These are phyloP conservation scores for Peniophora sp. DNA, from an alignment of 1,284 basidiomycete species.

Conservation along the genomic window DNA sequence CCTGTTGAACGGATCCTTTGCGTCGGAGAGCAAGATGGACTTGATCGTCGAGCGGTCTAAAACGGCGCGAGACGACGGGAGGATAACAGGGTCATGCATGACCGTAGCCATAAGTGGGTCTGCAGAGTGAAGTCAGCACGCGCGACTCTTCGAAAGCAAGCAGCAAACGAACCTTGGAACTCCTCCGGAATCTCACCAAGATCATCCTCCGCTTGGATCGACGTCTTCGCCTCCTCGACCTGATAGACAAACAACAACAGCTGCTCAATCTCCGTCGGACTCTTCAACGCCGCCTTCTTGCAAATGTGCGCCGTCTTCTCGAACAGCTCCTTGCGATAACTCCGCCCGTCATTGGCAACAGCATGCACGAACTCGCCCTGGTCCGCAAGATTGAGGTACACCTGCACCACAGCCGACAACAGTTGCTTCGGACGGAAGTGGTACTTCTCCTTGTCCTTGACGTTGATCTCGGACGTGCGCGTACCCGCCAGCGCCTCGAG, in stretches of 20 bases:
- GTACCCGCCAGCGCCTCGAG: conserved; percentile 87
- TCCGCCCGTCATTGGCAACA: conserved; percentile 89
- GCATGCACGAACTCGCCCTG: conserved; percentile 80
- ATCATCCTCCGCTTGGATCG: conserved; percentile 86
- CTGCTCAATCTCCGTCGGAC: conserved; percentile 72
- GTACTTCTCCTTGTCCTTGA: conserved; percentile 85
- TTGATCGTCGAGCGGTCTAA: conserved; percentile 95
- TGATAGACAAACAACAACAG: conserved; percentile 69
- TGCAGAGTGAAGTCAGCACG: conserved; percentile 21
- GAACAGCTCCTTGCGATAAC: conserved; percentile 84
- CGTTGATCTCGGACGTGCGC: conserved; percentile 74
- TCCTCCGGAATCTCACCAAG: conserved; percentile 94
- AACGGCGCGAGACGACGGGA: conserved; percentile 79
- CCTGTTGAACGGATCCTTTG: conserved; percentile 89
- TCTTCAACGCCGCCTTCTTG: conserved; percentile 64
- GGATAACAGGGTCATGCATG: conserved; percentile 92
- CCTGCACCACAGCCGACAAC: conserved; percentile 83
- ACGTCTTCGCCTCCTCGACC: conserved; percentile 78
- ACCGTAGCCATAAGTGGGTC: conserved; percentile 91
- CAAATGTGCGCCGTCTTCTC: conserved; percentile 74
- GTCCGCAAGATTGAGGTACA: conserved; percentile 86
- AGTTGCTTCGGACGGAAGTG: conserved; percentile 84
- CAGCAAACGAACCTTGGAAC: conserved; percentile 64
- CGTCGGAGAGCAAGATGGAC: conserved; percentile 86
- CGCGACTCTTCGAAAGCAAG: conserved; percentile 4